A percentile compares a stretch with the other conserved stretches of the same genome.
Evolutionary conservation across 768 basidiomycete genomes (phyloP).

Genomic region (Suillus clintonianus): DNA sequence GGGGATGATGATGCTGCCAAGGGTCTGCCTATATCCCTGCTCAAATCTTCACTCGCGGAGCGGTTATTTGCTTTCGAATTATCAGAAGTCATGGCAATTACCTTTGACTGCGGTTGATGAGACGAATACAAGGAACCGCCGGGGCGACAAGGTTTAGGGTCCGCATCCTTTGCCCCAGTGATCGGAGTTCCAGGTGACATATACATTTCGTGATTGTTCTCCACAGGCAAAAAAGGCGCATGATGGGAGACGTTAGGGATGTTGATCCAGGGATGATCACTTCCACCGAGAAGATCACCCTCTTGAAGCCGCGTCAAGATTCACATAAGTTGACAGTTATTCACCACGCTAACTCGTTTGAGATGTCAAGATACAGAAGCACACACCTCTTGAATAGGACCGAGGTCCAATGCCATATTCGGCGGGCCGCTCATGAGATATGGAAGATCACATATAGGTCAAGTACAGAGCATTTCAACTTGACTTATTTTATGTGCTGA

Average conservation of each 20-base stretch:
- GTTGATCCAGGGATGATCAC: background rate
- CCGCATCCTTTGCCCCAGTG: background rate
- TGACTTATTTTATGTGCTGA: background rate
- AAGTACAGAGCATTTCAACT: background rate
- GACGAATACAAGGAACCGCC: background rate
- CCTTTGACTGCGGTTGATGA: background rate
- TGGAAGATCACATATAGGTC: background rate
- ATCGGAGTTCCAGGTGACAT: background rate
- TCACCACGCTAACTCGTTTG: background rate
- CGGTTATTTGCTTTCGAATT: background rate
- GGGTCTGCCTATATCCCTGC: background rate
- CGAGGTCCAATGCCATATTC: background rate
- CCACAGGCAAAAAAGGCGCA: constrained; percentile 4
- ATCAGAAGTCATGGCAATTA: background rate
- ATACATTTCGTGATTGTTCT: background rate
- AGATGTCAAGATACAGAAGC: background rate
- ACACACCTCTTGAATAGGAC: background rate
- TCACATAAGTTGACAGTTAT: background rate
- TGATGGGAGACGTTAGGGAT: background rate
- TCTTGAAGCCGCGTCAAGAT: background rate
- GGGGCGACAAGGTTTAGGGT: background rate
- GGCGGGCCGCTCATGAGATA: background rate
- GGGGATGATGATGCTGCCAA: background rate
- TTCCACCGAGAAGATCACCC: background rate
- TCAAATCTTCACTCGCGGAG: background rate